These are phyloP conservation scores for Colletotrichum sp. DNA, from an alignment of 2,329 filamentous ascomycete genomes.

Conservation along the genomic window DNA sequence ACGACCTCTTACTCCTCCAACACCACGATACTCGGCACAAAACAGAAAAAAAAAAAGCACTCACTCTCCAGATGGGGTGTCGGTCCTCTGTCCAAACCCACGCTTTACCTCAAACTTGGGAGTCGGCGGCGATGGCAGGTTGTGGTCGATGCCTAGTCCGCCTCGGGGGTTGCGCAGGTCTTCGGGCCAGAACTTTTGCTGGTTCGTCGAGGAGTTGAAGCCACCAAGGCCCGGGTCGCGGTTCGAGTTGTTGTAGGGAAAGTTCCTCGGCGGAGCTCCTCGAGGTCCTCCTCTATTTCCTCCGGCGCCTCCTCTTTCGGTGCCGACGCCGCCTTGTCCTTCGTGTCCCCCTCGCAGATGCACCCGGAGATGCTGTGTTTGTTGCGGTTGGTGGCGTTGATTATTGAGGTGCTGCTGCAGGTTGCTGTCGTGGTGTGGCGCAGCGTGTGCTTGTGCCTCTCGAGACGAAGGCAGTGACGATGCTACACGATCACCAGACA, in stretches of 20 bases:
- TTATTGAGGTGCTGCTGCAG: not conserved
- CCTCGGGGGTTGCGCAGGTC: conserved; percentile 3
- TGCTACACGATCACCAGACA: not conserved
- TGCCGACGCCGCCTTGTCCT: not conserved
- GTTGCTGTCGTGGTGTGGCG: not conserved
- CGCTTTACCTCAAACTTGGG: not conserved
- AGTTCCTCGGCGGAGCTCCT: not conserved
- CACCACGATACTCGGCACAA: not conserved
- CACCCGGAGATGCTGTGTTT: not conserved
- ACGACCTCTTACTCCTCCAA: not conserved
- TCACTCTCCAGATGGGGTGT: not conserved
- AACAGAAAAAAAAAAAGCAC: not conserved
- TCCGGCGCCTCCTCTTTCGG: not conserved
- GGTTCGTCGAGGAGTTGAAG: conserved; percentile 5
- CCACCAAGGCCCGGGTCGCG: not conserved
- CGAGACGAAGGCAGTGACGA: not conserved
- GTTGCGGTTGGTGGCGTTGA: not conserved
- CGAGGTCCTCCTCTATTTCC: not conserved
- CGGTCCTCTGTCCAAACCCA: not conserved
- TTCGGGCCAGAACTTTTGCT: conserved; percentile 9
- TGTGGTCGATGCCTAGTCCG: conserved; percentile 6
- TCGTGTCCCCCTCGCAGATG: not conserved
- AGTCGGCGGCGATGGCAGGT: not conserved
- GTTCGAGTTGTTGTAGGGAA: not conserved
- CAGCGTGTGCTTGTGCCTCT: not conserved